Base-by-base conservation (phyloP, 2,329 filamentous ascomycete genomes). In the Blastomyces emzantsi region DNA sequence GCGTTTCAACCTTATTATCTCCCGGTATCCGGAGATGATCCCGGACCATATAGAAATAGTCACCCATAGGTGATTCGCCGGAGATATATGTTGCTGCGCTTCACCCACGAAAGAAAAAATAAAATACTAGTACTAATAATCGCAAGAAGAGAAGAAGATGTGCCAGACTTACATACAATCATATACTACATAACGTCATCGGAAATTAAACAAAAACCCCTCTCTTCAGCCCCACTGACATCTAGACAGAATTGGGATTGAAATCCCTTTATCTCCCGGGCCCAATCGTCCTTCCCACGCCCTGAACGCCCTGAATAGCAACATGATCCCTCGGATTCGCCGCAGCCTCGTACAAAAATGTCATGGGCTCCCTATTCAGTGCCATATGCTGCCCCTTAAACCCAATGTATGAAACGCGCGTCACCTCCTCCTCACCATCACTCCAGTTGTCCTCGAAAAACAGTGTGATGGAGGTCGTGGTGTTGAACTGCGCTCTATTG, bases 301-400 rank as follows among this genome's bases (percentile, higher is more conserved):
- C 66, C 22, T 75, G 74, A 60, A 81, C 71, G 36, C 79, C 77
- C 64, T 77, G 74, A 58, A 80, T 77, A 58, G 77, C 73, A 67
- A 77, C 77, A 78, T 99, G 94, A 78, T 99, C 94, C 57, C 80
- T 85, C 15, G 93, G 94, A 75, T 97, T 96, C 45, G 94, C 89
- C 33, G 93, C 93, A 22, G 92, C 89, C 82, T 99, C 94, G 76
- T 97, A 99, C 65, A 96, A 71, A 70, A 97, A 93, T 69, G 89
- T 91, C 7, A 89, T 80, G 0, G 94, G 92, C 73, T 93, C 90
- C 63, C 88, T 83, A 57, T 88, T 94, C 71, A 96, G 77, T 73
- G 87, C 86, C 84, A 94, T 94, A 82, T 91, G 97, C 77, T 96
- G 90, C 30, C 94, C 94, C 77, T 90, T 92, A 80, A 99, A 97